Base-by-base conservation (phyloP, 2,329 filamentous ascomycete genomes). In the Paraphoma sp. region DNA sequence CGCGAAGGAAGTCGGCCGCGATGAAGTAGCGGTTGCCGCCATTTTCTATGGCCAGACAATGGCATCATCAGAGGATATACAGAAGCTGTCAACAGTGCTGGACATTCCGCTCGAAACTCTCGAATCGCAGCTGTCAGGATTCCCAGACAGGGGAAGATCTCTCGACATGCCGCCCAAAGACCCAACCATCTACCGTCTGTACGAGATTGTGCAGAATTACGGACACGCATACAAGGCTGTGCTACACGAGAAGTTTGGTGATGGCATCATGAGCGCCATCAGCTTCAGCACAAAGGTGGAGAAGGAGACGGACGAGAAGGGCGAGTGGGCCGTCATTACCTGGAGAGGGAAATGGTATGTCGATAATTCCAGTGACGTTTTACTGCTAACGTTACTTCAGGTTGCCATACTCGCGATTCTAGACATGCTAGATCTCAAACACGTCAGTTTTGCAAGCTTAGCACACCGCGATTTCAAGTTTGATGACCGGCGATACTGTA, bases 151-250 rank as follows among this genome's bases (percentile, higher is more conserved):
- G 3, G 93, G 93, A 33, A 83, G 87, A 51, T 85, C 88, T 0
- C 86, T 92, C 1, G 89, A 92, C 54, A 93, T 95, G 91, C 92
- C 91, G 0, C 91, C 91, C 0, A 88, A 86, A 56, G 92, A 96
- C 74, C 92, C 92, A 4, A 79, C 96, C 65, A 93, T 97, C 72
- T 98, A 98, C 77, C 84, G 94, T 2, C 77, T 97, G 57, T 97
- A 92, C 76, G 94, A 98, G 83, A 90, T 97, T 73, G 89, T 98
- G 60, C 93, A 97, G 81, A 98, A 97, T 77, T 97, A 97, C 72
- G 94, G 94, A 1, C 96, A 97, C 76, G 91, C 93, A 0, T 97
- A 96, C 80, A 97, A 97, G 84, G 93, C 93, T 0, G 86, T 98
- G 4, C 76, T 97, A 77, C 97, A 98, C 67, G 94, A 98, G 84